Base-by-base conservation (phyloP, 352 stramenopile species). In the Pythium monospermum region DNA sequence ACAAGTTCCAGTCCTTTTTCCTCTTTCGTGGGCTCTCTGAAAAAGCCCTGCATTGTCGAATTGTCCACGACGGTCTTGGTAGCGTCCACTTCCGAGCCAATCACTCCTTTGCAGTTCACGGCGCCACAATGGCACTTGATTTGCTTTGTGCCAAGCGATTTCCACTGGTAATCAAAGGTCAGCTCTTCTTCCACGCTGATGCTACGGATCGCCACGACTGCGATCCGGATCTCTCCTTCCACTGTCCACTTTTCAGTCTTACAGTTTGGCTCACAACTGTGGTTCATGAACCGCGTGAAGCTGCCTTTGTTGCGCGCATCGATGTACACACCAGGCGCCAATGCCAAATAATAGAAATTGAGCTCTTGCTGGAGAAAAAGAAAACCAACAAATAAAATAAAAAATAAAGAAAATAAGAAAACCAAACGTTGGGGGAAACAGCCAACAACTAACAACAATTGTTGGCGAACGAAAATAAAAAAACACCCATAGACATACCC, bases 81-180 rank as follows among this genome's bases (percentile, higher is more conserved):
- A 22, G 81, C 66, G 11, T 53, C 70, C 36, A 49, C 41, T 23
- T 80, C 69, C 0, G 65, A 70, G 5, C 83, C 83, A 49, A 94
- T 94, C 6, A 90, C 70, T 1, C 83, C 83, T 42, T 89, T 91
- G 53, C 83, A 94, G 22, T 61, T 86, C 1, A 59, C 43, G 10
- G 78, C 60, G 2, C 72, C 80, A 30, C 83, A 94, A 52, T 65
- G 83, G 45, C 83, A 93, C 59, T 71, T 89, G 46, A 94, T 91
- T 49, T 85, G 78, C 35, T 76, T 72, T 1, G 81, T 89, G 5
- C 83, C 83, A 6, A 94, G 71, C 10, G 82, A 69, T 52, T 94
- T 90, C 87, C 87, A 98, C 67, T 98, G 95, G 59, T 98, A 98
- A 64, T 98, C 94, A 55, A 98, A 98, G 36, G 80, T 96, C 25